Conservation (phyloP, 2,329 filamentous ascomycete species). For the Apiospora sp. region DNA sequence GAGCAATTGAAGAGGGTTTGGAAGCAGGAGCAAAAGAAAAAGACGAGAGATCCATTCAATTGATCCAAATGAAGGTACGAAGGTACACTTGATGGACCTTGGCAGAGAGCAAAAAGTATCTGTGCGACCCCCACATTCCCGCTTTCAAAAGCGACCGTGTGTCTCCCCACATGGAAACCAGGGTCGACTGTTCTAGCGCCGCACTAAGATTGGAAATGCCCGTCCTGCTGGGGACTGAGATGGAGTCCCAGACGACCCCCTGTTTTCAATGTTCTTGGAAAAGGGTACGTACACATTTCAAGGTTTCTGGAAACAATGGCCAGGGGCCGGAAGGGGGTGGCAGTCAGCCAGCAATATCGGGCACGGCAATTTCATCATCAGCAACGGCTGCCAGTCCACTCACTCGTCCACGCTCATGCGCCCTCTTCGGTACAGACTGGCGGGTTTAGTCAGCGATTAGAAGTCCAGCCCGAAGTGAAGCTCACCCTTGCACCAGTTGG, state of each 20-base stretch:
- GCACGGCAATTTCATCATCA: constrained; percentile 21
- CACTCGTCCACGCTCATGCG: not conserved
- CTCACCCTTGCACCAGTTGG: not conserved
- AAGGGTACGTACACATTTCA: constrained; percentile 3
- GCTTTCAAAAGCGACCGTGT: constrained; percentile 9
- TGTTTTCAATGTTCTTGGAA: not conserved
- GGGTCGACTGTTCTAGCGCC: constrained; percentile 16
- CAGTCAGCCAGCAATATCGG: not conserved
- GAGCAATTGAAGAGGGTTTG: not conserved
- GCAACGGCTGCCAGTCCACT: constrained; percentile 5
- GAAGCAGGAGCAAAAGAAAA: not conserved
- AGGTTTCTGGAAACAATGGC: constrained; percentile 9
- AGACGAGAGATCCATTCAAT: not conserved
- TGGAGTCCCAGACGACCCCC: constrained; percentile 4
- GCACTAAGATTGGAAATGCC: constrained; percentile 18
- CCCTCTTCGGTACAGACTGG: not conserved
- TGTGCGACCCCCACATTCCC: constrained; percentile 15
- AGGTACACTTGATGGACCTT: not conserved
- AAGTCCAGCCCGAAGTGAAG: not conserved
- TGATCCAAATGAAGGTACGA: not conserved
- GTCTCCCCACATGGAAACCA: constrained; percentile 21
- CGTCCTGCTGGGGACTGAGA: constrained; percentile 9
- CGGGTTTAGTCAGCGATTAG: not conserved
- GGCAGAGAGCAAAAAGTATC: not conserved
- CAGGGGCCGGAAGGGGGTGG: not conserved